Evolutionary conservation across 2,329 filamentous ascomycete species (phyloP).

Genomic region (Colletotrichum coccodes): DNA sequence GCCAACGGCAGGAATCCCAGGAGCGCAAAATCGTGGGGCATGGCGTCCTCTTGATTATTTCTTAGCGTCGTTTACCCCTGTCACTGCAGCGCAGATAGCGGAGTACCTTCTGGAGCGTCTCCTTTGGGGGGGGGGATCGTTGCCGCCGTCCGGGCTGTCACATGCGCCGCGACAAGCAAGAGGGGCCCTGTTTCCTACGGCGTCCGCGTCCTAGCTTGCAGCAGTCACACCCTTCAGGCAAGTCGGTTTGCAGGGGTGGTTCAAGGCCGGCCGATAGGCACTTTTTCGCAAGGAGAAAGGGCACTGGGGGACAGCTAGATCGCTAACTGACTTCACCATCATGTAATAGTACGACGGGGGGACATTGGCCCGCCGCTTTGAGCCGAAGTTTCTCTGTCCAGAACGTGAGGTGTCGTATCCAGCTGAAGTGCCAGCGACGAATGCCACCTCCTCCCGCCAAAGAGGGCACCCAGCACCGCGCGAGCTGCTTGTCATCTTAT

Average conservation of each 20-base stretch:
- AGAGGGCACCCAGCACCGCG: slow-evolving; percentile 15
- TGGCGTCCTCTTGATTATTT: slow-evolving; percentile 36
- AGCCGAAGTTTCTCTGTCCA: neutral
- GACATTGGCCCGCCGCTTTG: neutral
- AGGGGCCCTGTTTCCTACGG: slow-evolving; percentile 23
- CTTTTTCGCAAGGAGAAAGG: neutral
- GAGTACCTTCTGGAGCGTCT: slow-evolving; percentile 10
- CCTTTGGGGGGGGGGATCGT: slow-evolving; percentile 16
- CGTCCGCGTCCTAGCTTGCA: slow-evolving; percentile 17
- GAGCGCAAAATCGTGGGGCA: slow-evolving; percentile 33
- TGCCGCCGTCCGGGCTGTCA: slow-evolving; percentile 36
- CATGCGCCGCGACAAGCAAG: slow-evolving; percentile 33
- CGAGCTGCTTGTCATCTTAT: slow-evolving; percentile 14
- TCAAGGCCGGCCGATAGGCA: neutral
- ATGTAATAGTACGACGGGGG: neutral
- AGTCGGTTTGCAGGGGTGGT: neutral
- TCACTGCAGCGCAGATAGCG: slow-evolving; percentile 12
- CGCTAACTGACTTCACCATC: neutral
- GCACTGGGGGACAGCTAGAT: neutral
- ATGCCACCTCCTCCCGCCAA: slow-evolving; percentile 3
- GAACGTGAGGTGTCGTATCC: slow-evolving; percentile 4
- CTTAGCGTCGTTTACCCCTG: slow-evolving; percentile 31
- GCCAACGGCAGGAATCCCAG: slow-evolving; percentile 12
- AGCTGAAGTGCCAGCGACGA: slow-evolving; percentile 2
- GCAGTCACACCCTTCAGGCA: slow-evolving; percentile 21